Percentiles rank a stretch among this genome's conserved stretches.
phyloP scores from a whole-genome alignment of 1,284 basidiomycete species.

The Inonotus obliquus region DNA sequence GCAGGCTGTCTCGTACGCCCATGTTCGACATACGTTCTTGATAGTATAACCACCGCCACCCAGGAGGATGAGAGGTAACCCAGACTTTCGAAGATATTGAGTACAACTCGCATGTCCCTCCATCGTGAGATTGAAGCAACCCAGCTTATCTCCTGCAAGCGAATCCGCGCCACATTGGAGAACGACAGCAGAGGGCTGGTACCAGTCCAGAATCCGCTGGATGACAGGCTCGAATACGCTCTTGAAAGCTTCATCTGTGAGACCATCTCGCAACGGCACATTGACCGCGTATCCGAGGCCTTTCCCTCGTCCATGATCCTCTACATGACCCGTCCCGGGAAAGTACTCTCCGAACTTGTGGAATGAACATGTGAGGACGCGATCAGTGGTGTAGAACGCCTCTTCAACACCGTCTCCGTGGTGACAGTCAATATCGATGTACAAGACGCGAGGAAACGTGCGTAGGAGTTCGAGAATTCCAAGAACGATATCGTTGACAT shows the following conservation, averaged over 20 bases:
- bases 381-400: conserved; percentile 95
- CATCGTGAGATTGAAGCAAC: conserved; percentile 96
- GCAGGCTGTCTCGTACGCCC: conserved; percentile 97
- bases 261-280: conserved; percentile 91
- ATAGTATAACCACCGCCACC: conserved; percentile 97
- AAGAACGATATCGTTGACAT: conserved; percentile 95
- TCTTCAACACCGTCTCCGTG: conserved; percentile 99
- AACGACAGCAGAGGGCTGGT: conserved; percentile 83
- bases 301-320: conserved; percentile 81
- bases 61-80: conserved; percentile 86
- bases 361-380: conserved; percentile 95
- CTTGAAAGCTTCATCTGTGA: conserved; percentile 79
- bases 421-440: conserved; percentile 98
- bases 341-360: conserved; percentile 99
- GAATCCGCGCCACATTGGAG: conserved; percentile 97
- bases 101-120: conserved; percentile 92
- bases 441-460: conserved; percentile 82
- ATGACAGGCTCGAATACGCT: conserved; percentile 89
- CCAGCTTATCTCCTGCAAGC: conserved; percentile 91
- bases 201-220: conserved; percentile 86
- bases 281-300: conserved; percentile 93
- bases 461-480: conserved; percentile 86
- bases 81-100: conserved; percentile 78
- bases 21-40: conserved; percentile 92
- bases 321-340: conserved; percentile 87